Base-by-base conservation (phyloP, 2,329 filamentous ascomycete species). In the Cladosporium colombiae region DNA sequence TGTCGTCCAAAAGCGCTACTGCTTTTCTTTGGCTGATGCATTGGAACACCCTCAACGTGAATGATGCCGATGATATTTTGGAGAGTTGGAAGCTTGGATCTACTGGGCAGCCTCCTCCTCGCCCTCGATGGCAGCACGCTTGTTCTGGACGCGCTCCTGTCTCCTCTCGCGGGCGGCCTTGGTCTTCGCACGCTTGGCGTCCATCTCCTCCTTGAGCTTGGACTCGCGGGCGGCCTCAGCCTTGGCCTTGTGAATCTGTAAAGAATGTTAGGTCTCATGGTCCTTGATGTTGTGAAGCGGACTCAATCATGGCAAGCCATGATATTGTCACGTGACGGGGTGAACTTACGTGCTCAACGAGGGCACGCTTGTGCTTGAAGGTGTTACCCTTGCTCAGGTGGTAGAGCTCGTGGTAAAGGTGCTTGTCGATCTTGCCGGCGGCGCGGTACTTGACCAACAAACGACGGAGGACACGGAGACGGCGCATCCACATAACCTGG, bases 331-430 rank as follows among this genome's bases (percentile, higher is more conserved):
- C 77, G 74, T 77, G 67, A 68, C 60, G 35, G 57, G 55, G 50
- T 50, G 33, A 64, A 92, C 95, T 81, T 96, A 99, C 95, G 88
- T 99, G 95, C 89, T 99, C 95, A 82, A 99, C 93, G 78, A 99
- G 90, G 80, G 93, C 95, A 85, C 95, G 91, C 93, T 98, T 99
- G 92, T 99, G 95, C 93, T 99, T 99, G 91, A 99, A 99, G 83
- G 95, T 94, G 91, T 99, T 99, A 96, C 95, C 96, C 93, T 99
- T 99, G 90, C 91, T 95, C 82, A 96, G 87, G 85, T 97, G 95
- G 89, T 99, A 99, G 76, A 99, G 92, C 87, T 98, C 93, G 89
- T 99, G 95, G 90, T 99, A 99, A 71, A 99, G 93, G 89, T 99
- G 95, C 91, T 99, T 99, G 88, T 99, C 95, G 83, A 99, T 99